These are phyloP conservation scores for Mycena venus DNA, from an alignment of 768 basidiomycete genomes.

Conservation along the genomic window DNA sequence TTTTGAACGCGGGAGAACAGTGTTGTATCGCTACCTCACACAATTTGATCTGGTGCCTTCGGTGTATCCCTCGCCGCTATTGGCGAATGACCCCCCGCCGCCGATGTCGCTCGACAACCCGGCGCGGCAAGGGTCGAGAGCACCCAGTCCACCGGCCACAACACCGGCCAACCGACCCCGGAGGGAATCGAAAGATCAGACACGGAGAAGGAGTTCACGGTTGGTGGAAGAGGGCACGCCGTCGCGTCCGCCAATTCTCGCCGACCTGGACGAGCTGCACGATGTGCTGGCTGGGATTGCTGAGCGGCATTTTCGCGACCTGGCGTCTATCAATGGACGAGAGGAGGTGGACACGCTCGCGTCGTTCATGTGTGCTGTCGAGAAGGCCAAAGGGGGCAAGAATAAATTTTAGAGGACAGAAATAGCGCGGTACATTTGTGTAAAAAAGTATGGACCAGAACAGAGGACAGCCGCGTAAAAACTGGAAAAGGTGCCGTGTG, in stretches of 20 bases:
- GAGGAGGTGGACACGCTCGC: constrained; percentile 89
- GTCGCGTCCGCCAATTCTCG: constrained; percentile 72
- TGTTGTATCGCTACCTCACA: constrained; percentile 79
- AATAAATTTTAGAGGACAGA: constrained; percentile 25
- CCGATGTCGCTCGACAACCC: constrained; percentile 72
- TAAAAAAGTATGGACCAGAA: neutral
- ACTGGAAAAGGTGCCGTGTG: neutral
- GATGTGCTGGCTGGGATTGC: constrained; percentile 75
- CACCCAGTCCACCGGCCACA: constrained; percentile 62
- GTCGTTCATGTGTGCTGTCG: constrained; percentile 83
- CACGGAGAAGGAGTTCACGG: constrained; percentile 78
- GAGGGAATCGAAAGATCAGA: constrained; percentile 72
- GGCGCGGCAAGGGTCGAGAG: constrained; percentile 57
- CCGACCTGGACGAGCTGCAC: constrained; percentile 79
- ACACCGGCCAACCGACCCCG: constrained; percentile 82
- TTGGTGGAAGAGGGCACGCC: constrained; percentile 74
- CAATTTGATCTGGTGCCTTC: constrained; percentile 80
- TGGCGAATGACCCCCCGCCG: constrained; percentile 76
- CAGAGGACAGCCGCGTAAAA: neutral
- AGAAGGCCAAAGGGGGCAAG: constrained; percentile 63
- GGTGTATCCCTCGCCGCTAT: constrained; percentile 79
- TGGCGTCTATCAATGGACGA: constrained; percentile 61
- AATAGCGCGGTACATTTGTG: neutral
- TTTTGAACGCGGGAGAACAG: constrained; percentile 29
- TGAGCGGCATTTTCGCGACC: constrained; percentile 79